Evolutionary conservation across 495 filamentous ascomycete species (phyloP).

Genomic region (Neurospora sp.): DNA sequence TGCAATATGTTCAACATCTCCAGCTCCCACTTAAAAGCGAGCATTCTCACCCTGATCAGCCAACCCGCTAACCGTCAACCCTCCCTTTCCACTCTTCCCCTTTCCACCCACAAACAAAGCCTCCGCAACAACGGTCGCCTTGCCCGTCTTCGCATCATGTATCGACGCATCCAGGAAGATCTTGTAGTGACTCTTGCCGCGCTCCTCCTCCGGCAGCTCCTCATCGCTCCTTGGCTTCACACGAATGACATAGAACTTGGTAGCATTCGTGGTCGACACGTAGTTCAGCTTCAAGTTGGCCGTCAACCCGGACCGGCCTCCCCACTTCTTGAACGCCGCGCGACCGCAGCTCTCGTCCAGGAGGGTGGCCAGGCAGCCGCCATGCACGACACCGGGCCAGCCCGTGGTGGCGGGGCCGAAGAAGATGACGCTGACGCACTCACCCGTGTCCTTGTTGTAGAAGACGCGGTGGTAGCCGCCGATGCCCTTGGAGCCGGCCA

Average conservation of each 20-base stretch:
- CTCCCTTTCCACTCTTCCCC: conserved; percentile 5
- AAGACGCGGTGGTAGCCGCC: conserved; percentile 42
- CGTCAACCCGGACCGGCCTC: conserved; percentile 44
- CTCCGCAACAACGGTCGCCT: conserved; percentile 44
- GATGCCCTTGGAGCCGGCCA: conserved; percentile 33
- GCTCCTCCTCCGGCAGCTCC: conserved; percentile 18
- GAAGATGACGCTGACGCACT: conserved; percentile 44
- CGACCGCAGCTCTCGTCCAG: conserved; percentile 57
- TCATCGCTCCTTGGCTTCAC: conserved; percentile 28
- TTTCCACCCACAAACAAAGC: conserved; percentile 49
- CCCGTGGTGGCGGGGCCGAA: conserved; percentile 55
- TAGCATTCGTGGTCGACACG: conserved; percentile 43
- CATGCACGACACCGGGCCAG: conserved; percentile 72
- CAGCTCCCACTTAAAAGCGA: not conserved
- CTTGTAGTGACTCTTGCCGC: conserved; percentile 49
- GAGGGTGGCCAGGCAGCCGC: conserved; percentile 60
- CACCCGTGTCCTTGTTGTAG: conserved; percentile 28
- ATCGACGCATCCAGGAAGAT: conserved; percentile 43
- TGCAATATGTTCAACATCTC: not conserved
- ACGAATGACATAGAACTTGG: conserved; percentile 55
- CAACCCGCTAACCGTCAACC: not conserved
- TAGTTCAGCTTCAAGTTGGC: conserved; percentile 59
- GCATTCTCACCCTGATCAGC: not conserved
- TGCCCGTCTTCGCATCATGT: conserved; percentile 29
- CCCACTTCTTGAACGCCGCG: conserved; percentile 37